Percentiles rank a stretch among this genome's conserved stretches.
These are phyloP conservation scores for Alternaria brassicae DNA, from an alignment of 2,329 filamentous ascomycete genomes.

Conservation along the genomic window DNA sequence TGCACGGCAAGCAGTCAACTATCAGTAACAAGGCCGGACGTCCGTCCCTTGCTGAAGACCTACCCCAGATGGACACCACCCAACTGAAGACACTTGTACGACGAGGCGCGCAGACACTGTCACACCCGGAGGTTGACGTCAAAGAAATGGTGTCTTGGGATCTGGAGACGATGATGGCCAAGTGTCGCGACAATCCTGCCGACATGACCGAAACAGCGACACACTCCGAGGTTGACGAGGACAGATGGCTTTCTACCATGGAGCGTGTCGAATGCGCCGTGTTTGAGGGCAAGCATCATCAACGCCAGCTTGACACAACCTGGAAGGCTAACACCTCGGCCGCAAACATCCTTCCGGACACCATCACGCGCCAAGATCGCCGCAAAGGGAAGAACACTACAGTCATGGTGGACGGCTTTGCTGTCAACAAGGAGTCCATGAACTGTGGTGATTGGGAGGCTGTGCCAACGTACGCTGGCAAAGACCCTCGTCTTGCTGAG, in stretches of 20 bases:
- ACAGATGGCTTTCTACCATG: slow-evolving; percentile 63
- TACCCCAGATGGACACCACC: slow-evolving; percentile 60
- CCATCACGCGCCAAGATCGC: slow-evolving; percentile 57
- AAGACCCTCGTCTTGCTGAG: slow-evolving; percentile 61
- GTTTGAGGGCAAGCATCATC: slow-evolving; percentile 63
- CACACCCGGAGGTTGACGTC: slow-evolving; percentile 61
- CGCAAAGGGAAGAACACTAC: slow-evolving; percentile 65
- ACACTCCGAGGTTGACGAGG: slow-evolving; percentile 58
- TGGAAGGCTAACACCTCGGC: slow-evolving; percentile 32
- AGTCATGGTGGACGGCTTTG: slow-evolving; percentile 63
- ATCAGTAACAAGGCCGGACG: slow-evolving; percentile 24
- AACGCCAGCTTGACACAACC: slow-evolving; percentile 47
- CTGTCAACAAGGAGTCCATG: slow-evolving; percentile 64
- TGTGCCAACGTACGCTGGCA: slow-evolving; percentile 64
- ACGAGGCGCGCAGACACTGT: slow-evolving; percentile 61
- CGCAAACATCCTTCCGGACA: slow-evolving; percentile 48
- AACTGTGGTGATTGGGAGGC: slow-evolving; percentile 63
- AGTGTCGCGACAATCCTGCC: slow-evolving; percentile 61
- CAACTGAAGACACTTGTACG: slow-evolving; percentile 63
- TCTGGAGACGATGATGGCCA: slow-evolving; percentile 60
- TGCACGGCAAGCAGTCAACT: slow-evolving; percentile 52
- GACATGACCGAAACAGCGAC: slow-evolving; percentile 49
- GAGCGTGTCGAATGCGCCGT: slow-evolving; percentile 65
- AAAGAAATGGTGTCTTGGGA: slow-evolving; percentile 66
- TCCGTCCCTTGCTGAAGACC: slow-evolving; percentile 51